Evolutionary conservation across 2,329 filamentous ascomycete species (phyloP).

Genomic region (Trichoderma breve): DNA sequence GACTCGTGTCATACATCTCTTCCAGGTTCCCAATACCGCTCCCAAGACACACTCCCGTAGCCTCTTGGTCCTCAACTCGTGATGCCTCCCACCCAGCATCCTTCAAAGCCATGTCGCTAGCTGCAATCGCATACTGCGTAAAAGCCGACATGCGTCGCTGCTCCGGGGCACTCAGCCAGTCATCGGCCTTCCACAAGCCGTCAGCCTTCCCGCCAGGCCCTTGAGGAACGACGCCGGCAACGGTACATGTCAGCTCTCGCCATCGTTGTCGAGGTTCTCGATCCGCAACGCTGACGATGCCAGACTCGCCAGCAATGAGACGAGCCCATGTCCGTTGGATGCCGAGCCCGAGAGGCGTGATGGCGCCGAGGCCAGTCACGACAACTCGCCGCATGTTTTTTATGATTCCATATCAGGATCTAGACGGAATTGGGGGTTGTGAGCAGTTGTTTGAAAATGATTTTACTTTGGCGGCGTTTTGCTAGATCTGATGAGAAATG

Average conservation of each 20-base stretch:
- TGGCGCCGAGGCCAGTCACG: conserved; percentile 77
- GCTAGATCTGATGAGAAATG: conserved; percentile 1
- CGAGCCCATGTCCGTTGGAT: conserved; percentile 75
- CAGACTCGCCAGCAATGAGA: conserved; percentile 75
- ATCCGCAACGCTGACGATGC: conserved; percentile 70
- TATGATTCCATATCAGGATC: conserved; percentile 40
- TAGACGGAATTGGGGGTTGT: background rate
- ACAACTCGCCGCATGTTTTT: conserved; percentile 68
- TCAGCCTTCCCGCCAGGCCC: conserved; percentile 48
- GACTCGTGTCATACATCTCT: conserved; percentile 79
- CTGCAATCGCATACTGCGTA: conserved; percentile 86
- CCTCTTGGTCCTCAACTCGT: conserved; percentile 61
- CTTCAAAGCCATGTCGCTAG: conserved; percentile 77
- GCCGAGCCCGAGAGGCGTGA: conserved; percentile 81
- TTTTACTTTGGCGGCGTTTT: background rate
- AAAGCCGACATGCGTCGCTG: conserved; percentile 85
- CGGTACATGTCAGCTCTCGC: conserved; percentile 73
- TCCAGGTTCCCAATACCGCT: conserved; percentile 95
- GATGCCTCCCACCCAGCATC: conserved; percentile 76
- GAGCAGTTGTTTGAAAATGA: background rate
- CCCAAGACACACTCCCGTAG: conserved; percentile 86
- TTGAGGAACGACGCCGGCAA: conserved; percentile 77
- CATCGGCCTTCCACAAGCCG: conserved; percentile 49
- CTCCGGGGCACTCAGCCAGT: conserved; percentile 55
- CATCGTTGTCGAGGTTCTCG: conserved; percentile 59